phyloP scores from a whole-genome alignment of 169 alveolate genomes.

The Plasmodium vinckei region DNA sequence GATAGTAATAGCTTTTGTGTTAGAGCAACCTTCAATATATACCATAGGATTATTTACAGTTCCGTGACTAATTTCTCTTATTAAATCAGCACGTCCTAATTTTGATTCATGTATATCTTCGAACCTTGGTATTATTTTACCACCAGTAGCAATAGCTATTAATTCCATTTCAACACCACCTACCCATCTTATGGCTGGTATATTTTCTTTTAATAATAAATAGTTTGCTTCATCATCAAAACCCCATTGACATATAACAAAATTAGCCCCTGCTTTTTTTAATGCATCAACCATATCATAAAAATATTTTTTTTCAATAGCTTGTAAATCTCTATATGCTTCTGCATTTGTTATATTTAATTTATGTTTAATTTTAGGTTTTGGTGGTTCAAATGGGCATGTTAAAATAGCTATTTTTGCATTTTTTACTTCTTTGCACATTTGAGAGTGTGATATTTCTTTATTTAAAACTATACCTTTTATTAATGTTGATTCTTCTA shows the following conservation, averaged over 20 bases:
- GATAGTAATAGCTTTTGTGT: conserved; percentile 96
- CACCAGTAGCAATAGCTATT: conserved; percentile 99
- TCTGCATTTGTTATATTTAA: conserved; percentile 97
- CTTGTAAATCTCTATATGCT: conserved; percentile 95
- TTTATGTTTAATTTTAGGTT: conserved; percentile 99
- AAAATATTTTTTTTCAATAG: conserved; percentile 93
- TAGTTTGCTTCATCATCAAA: conserved; percentile 99
- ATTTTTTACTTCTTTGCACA: conserved; percentile 94
- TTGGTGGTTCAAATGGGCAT: conserved; percentile 99
- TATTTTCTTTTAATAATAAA: conserved; percentile 88
- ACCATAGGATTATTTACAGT: conserved; percentile 96
- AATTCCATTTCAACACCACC: conserved; percentile 99
- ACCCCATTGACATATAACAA: conserved; percentile 99
- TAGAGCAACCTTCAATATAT: conserved; percentile 95
- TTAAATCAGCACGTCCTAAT: conserved; percentile 95
- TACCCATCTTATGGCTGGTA: conserved; percentile 99
- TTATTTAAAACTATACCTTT: conserved; percentile 98
- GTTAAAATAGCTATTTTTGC: conserved; percentile 98
- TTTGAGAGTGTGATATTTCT: conserved; percentile 99
- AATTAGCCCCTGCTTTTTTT: conserved; percentile 96
- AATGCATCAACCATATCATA: conserved; percentile 95
- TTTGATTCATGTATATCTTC: conserved; percentile 94
- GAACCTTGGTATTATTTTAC: conserved; percentile 97
- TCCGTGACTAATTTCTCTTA: conserved; percentile 95
- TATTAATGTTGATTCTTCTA: conserved; percentile 96